Evolutionary conservation across 202 grass and related monocot genomes (phyloP).

Genomic region (Schoenoplectus tabernaemontani): DNA sequence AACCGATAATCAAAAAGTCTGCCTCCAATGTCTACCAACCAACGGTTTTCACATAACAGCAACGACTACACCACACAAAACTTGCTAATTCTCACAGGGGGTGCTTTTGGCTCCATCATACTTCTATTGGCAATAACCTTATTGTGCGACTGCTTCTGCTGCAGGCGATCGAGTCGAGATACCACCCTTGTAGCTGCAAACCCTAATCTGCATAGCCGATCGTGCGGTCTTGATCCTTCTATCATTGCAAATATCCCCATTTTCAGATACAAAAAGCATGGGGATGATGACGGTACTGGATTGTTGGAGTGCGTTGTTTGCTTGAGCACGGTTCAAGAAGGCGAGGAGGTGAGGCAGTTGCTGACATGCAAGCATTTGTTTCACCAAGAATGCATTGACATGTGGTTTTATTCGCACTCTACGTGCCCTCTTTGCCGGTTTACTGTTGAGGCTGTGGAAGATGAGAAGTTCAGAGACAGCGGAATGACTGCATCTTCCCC

Average conservation of each 20-base stretch:
- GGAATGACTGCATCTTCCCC: neutral
- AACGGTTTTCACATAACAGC: neutral
- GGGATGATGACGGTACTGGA: neutral
- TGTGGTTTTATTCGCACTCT: slow-evolving; percentile 52
- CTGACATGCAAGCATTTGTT: slow-evolving; percentile 59
- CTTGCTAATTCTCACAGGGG: neutral
- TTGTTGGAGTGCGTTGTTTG: slow-evolving; percentile 39
- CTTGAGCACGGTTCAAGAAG: slow-evolving; percentile 27
- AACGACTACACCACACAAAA: neutral
- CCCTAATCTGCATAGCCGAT: neutral
- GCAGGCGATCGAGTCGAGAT: neutral
- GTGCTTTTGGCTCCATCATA: neutral
- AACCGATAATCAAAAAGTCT: neutral
- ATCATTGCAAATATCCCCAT: slow-evolving; percentile 27
- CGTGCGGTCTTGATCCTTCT: slow-evolving; percentile 16
- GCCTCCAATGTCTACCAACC: neutral
- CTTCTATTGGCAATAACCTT: neutral
- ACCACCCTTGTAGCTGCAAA: neutral
- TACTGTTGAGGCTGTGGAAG: slow-evolving; percentile 1
- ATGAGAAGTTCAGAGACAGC: neutral
- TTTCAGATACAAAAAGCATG: slow-evolving; percentile 12
- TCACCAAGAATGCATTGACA: slow-evolving; percentile 63
- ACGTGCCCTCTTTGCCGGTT: slow-evolving; percentile 62
- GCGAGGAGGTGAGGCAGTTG: slow-evolving; percentile 39
- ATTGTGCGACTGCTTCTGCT: neutral